Evolutionary conservation across 2,329 filamentous ascomycete genomes (phyloP).

Genomic region (Alternaria sp.): DNA sequence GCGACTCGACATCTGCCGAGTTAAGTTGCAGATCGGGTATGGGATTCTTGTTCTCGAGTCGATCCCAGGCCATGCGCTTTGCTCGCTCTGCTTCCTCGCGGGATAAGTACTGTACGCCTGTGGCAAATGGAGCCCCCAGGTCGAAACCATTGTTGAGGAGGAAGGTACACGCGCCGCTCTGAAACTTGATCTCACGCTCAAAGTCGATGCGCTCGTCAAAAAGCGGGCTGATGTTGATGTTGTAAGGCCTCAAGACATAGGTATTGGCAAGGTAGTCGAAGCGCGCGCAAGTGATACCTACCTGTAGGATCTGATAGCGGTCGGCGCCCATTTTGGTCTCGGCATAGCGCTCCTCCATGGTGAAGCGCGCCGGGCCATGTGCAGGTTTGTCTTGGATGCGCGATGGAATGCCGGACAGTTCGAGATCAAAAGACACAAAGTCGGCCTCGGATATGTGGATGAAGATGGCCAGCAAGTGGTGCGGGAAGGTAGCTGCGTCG

Average conservation of each 20-base stretch:
- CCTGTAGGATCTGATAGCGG: slow-evolving; percentile 68
- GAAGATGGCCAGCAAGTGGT: slow-evolving; percentile 62
- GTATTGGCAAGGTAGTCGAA: slow-evolving; percentile 57
- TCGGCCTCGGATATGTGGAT: slow-evolving; percentile 63
- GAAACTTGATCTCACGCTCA: slow-evolving; percentile 65
- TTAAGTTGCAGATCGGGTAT: slow-evolving; percentile 57
- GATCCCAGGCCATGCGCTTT: slow-evolving; percentile 52
- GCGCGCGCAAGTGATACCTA: slow-evolving; percentile 70
- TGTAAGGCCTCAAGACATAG: slow-evolving; percentile 69
- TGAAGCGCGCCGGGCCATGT: slow-evolving; percentile 50
- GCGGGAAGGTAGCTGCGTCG: slow-evolving; percentile 56
- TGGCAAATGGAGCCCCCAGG: slow-evolving; percentile 61
- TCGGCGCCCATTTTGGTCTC: slow-evolving; percentile 67
- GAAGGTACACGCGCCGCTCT: slow-evolving; percentile 67
- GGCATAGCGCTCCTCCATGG: slow-evolving; percentile 65
- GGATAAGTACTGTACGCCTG: slow-evolving; percentile 68
- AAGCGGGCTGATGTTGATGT: slow-evolving; percentile 67
- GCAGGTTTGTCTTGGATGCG: slow-evolving; percentile 47
- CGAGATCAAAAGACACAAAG: slow-evolving; percentile 70
- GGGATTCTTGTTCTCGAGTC: slow-evolving; percentile 47
- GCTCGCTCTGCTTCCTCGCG: slow-evolving; percentile 61
- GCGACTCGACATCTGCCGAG: slow-evolving; percentile 58
- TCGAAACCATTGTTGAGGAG: slow-evolving; percentile 64
- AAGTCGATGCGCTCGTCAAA: slow-evolving; percentile 61
- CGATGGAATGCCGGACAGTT: slow-evolving; percentile 67